A percentile compares a stretch with the other conserved stretches of the same genome.
phyloP scores from a whole-genome alignment of 306 rosid genomes.

The Trichosanthes truncata region DNA sequence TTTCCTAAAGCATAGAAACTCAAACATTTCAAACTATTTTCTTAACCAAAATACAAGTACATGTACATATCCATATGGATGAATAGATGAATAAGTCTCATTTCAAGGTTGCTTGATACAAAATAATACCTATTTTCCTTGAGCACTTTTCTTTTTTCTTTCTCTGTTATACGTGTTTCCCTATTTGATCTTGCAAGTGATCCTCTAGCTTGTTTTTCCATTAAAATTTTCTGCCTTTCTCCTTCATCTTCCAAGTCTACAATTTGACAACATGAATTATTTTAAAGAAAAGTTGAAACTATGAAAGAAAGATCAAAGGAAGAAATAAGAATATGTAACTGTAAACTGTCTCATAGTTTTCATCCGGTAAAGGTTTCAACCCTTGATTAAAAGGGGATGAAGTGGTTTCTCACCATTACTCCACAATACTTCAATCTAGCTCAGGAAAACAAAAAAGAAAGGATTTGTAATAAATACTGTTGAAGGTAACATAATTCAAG shows the following conservation, averaged over 20 bases:
- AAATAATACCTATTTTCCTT: conserved; percentile 36
- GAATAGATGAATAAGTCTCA: not conserved
- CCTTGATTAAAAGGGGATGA: conserved; percentile 72
- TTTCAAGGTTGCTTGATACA: not conserved
- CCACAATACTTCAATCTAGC: conserved; percentile 92
- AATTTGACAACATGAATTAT: conserved; percentile 8
- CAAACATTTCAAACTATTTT: not conserved
- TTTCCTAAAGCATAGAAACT: conserved; percentile 34
- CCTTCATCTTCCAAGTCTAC: conserved; percentile 71
- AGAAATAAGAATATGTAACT: not conserved
- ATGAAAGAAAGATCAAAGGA: not conserved
- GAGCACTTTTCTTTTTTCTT: conserved; percentile 31
- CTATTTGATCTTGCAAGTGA: conserved; percentile 55
- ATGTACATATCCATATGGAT: not conserved
- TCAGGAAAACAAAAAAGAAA: conserved; percentile 9
- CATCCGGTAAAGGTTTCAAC: conserved; percentile 77
- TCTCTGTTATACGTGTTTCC: conserved; percentile 52
- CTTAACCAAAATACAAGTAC: not conserved
- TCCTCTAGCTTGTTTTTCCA: conserved; percentile 82
- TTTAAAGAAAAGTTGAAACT: not conserved
- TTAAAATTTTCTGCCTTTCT: conserved; percentile 46
- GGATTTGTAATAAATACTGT: not conserved
- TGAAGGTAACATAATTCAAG: not conserved
- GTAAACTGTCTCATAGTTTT: conserved; percentile 74
- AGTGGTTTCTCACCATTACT: conserved; percentile 87